These are phyloP conservation scores for Domatiomyces catenatus DNA, from an alignment of 2,329 filamentous ascomycete species.

Conservation along the genomic window DNA sequence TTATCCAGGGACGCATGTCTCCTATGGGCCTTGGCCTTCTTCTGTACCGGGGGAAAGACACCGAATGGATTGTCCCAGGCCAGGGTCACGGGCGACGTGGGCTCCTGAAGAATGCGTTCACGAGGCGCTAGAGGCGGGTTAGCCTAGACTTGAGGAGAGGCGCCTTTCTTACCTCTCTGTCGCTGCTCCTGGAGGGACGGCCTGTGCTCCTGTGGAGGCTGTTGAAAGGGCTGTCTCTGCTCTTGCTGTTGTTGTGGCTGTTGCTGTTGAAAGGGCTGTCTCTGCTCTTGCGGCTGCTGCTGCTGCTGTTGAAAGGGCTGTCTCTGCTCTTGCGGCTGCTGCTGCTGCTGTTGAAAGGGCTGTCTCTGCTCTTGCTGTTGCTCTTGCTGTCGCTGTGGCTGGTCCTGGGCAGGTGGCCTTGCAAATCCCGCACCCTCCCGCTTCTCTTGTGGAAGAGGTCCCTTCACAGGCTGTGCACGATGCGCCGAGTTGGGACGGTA, in stretches of 20 bases:
- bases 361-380: slow-evolving; percentile 1
- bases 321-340: slow-evolving; percentile 1
- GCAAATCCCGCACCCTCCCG: neutral
- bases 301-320: slow-evolving; percentile 2
- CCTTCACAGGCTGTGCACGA: neutral
- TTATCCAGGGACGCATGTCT: slow-evolving; percentile 16
- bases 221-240: slow-evolving; percentile 3
- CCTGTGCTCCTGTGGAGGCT: slow-evolving; percentile 1
- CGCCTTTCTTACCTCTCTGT: slow-evolving; percentile 18
- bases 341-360: slow-evolving; percentile 2
- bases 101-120: slow-evolving; percentile 16
- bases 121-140: slow-evolving; percentile 15
- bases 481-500: slow-evolving; percentile 7
- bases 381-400: neutral
- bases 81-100: slow-evolving; percentile 24
- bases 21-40: slow-evolving; percentile 23
- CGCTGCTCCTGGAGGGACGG: slow-evolving; percentile 11
- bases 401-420: slow-evolving; percentile 5
- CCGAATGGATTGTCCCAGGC: slow-evolving; percentile 38
- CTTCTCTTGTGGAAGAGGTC: neutral
- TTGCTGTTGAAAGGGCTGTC: neutral
- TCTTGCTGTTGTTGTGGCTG: neutral
- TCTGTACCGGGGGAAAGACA: slow-evolving; percentile 23
- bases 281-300: slow-evolving; percentile 1
- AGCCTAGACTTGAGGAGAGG: slow-evolving; percentile 9